These are phyloP conservation scores for Kwoniella mangroviensis DNA, from an alignment of 768 basidiomycete species.

Conservation along the genomic window DNA sequence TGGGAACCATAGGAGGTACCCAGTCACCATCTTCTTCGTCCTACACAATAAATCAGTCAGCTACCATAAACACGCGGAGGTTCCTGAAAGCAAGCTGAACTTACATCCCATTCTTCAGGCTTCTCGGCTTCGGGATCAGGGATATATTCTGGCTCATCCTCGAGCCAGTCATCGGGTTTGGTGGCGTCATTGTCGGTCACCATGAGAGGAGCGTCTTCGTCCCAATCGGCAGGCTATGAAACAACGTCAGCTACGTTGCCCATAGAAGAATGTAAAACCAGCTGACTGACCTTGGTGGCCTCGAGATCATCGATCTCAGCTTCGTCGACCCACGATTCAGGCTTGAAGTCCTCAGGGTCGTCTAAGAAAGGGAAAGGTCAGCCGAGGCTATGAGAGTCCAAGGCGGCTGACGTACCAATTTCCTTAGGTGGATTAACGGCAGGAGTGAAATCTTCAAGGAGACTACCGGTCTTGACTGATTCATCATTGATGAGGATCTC, in stretches of 20 bases:
- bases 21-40: slow-evolving; percentile 99
- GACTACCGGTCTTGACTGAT: slow-evolving; percentile 73
- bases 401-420: slow-evolving; percentile 62
- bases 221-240: slow-evolving; percentile 88
- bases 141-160: slow-evolving; percentile 76
- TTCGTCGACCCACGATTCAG: slow-evolving; percentile 87
- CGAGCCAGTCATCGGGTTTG: slow-evolving; percentile 96
- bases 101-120: slow-evolving; percentile 94
- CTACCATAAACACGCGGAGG: too few relatives aligned
- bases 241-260: slow-evolving; percentile 19
- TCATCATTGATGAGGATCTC: slow-evolving; percentile 89
- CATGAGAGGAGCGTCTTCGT: slow-evolving; percentile 93
- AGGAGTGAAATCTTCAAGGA: slow-evolving; percentile 92
- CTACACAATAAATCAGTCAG: slow-evolving; percentile 12
- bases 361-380: slow-evolving; percentile 58
- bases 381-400: not conserved
- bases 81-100: too few relatives aligned
- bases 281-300: slow-evolving; percentile 70
- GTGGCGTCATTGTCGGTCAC: slow-evolving; percentile 82
- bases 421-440: slow-evolving; percentile 89
- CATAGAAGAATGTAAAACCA: too few relatives aligned
- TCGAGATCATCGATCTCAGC: slow-evolving; percentile 83
- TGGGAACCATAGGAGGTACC: slow-evolving; percentile 85
- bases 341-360: slow-evolving; percentile 88
- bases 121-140: slow-evolving; percentile 86